Evolutionary conservation across 2,329 filamentous ascomycete genomes (phyloP), one percentile per base, ranked within the genome.

Genomic region (Penicillium sp.): DNA sequence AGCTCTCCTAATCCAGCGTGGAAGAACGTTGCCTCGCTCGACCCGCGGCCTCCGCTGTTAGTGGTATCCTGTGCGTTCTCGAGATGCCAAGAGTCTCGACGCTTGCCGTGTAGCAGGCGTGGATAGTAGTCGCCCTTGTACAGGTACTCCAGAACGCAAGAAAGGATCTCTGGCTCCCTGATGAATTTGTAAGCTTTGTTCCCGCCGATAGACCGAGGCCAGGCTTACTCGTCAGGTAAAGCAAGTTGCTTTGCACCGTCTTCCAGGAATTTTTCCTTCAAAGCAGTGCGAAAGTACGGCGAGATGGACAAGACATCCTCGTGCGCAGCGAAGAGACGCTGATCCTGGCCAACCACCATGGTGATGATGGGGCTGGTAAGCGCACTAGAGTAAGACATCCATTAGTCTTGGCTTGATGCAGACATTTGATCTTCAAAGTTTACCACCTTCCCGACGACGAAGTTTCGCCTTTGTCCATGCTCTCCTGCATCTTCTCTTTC

Each of bases 71-170:
- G 77, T 69, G 79, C 79, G 76, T 90, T 89, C 85, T 96, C 92
- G 80, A 96, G 90, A 76, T 91, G 87, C 90, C 91, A 96, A 81
- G 89, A 89, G 82, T 91, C 89, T 74, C 87, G 89, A 77, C 88
- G 88, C 84, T 90, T 92, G 85, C 91, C 90, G 78, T 92, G 91
- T 69, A 96, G 74, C 80, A 97, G 84, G 77, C 92, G 90, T 57
- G 93, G 93, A 78, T 90, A 95, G 81, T 96, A 96, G 84, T 96
- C 92, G 67, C 91, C 92, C 83, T 96, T 96, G 88, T 97, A 97
- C 67, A 97, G 87, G 77, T 93, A 97, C 82, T 97, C 93, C 81
- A 97, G 91, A 71, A 97, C 83, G 72, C 90, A 93, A 75, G 92
- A 96, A 79, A 97, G 91, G 77, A 96, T 86, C 82, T 96, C 92